Base-by-base conservation (phyloP, 768 basidiomycete genomes). In the Sarcodon aspratus region DNA sequence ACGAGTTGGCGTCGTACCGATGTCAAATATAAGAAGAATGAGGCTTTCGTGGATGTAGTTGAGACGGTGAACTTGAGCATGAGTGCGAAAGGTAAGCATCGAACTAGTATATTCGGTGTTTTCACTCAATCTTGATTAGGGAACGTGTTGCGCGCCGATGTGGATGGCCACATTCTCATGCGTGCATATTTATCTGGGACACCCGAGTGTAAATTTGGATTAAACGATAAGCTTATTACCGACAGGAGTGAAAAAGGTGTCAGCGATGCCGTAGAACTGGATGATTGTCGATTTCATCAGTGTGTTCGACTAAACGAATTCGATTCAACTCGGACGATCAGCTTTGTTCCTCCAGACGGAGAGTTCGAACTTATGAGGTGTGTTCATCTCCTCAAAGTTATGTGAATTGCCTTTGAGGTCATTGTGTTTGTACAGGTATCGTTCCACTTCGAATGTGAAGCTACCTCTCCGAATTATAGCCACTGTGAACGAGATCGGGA, bases 21-120 rank as follows among this genome's bases (percentile, higher is more conserved):
- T 60, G 94, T 98, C 59, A 95, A 94, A 64, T 98, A 99, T 67
- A 87, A 96, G 72, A 99, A 98, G 76, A 99, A 99, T 55, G 96
- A 99, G 61, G 96, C 96, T 0, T 99, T 98, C 56, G 95, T 99
- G n/a, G 96, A 99, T 61, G 96, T 99, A 8, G 88, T 99, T 40
- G 96, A 99, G 69, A 89, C 78, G 2, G 89, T 99, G 52, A 98
- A 99, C 60, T 64, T 98, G 48, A 84, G 90, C 57, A 96, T 98
- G 94, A 95, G 91, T 62, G 87, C 93, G 2, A 97, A 95, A 70
- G 94, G 93, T 86, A 52, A 44, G 72, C 6, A 1, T 37, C 7
- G 17, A 7, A 12, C 12, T n/a, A 18, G 34, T 44, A 47, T 44
- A 45, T 52, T 12, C 12, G 36, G 7, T 10, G 37, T 44, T 37